Percentiles rank a stretch among this genome's conserved stretches.
Evolutionary conservation across 768 basidiomycete species (phyloP).

Genomic region (Gyrodon lividus): DNA sequence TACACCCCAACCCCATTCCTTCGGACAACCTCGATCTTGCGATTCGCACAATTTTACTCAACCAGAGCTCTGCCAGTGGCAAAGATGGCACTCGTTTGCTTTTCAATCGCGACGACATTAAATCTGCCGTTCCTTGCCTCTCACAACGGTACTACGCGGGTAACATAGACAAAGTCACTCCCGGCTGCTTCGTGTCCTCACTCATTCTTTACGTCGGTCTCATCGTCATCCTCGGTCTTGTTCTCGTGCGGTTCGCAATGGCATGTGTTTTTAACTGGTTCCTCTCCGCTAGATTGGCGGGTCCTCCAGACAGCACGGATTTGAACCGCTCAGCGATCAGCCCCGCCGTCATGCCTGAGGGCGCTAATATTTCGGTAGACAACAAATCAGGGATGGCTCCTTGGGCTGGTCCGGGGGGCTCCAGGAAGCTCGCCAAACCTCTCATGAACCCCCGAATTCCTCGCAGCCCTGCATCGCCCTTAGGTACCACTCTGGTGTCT

Average conservation of each 20-base stretch:
- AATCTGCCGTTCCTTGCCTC: constrained; percentile 75
- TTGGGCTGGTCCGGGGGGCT: constrained; percentile 68
- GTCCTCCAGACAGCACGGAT: constrained; percentile 67
- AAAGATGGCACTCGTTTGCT: constrained; percentile 92
- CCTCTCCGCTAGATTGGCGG: constrained; percentile 78
- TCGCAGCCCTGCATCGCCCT: constrained; percentile 50
- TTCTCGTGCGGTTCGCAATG: constrained; percentile 92
- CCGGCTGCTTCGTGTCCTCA: constrained; percentile 90
- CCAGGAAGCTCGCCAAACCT: constrained; percentile 50
- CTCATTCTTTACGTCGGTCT: constrained; percentile 89
- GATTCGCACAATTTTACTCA: constrained; percentile 70
- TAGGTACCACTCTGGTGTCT: constrained; percentile 45
- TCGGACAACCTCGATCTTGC: constrained; percentile 79
- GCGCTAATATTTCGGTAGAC: constrained; percentile 91
- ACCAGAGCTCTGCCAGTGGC: constrained; percentile 51
- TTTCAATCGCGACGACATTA: constrained; percentile 63
- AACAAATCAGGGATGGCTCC: constrained; percentile 92
- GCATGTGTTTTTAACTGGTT: constrained; percentile 98
- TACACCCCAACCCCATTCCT: constrained; percentile 65
- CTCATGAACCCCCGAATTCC: constrained; percentile 39
- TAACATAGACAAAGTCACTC: constrained; percentile 93
- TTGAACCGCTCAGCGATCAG: constrained; percentile 84
- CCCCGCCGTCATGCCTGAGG: constrained; percentile 94
- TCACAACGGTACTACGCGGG: constrained; percentile 87
- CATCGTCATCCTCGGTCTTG: constrained; percentile 86